Evolutionary conservation across 2,329 filamentous ascomycete species (phyloP).

Genomic region (Elsinoe arachidis): DNA sequence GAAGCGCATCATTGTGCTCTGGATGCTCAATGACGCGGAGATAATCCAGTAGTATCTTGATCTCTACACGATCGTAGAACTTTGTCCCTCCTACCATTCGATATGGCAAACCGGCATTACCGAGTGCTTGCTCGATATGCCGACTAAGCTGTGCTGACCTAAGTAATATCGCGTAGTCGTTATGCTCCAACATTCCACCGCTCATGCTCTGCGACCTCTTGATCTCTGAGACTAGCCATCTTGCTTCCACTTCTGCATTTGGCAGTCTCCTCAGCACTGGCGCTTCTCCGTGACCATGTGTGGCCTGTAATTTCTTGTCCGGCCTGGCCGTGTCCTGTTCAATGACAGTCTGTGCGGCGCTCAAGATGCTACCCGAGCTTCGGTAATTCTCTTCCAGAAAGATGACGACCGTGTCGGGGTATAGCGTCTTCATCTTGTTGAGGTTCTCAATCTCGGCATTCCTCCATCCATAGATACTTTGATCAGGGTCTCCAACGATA

Average conservation of each 20-base stretch:
- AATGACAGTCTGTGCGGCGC: constrained; percentile 74
- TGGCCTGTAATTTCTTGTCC: constrained; percentile 67
- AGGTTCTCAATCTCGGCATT: constrained; percentile 89
- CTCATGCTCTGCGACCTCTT: constrained; percentile 61
- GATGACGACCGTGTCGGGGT: constrained; percentile 69
- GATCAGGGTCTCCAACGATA: constrained; percentile 91
- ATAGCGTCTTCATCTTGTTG: constrained; percentile 65
- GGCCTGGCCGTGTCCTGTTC: constrained; percentile 79
- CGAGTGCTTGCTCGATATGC: constrained; percentile 75
- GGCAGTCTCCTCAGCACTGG: constrained; percentile 73
- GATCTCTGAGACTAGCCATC: constrained; percentile 84
- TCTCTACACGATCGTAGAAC: constrained; percentile 86
- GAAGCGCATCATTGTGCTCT: constrained; percentile 76
- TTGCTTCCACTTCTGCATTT: constrained; percentile 63
- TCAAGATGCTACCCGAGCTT: constrained; percentile 76
- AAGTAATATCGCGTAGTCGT: constrained; percentile 81
- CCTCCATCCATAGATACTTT: constrained; percentile 95
- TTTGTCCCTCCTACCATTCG: constrained; percentile 84
- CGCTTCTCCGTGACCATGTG: constrained; percentile 68
- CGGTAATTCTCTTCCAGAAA: constrained; percentile 91
- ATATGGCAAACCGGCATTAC: constrained; percentile 74
- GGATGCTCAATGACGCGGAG: constrained; percentile 76
- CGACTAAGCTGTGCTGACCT: constrained; percentile 74
- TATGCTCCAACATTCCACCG: constrained; percentile 61
- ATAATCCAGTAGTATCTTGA: constrained; percentile 83